phyloP scores from a whole-genome alignment of 371 early-diverging fungal genomes.

The Mucor lusitanicus region DNA sequence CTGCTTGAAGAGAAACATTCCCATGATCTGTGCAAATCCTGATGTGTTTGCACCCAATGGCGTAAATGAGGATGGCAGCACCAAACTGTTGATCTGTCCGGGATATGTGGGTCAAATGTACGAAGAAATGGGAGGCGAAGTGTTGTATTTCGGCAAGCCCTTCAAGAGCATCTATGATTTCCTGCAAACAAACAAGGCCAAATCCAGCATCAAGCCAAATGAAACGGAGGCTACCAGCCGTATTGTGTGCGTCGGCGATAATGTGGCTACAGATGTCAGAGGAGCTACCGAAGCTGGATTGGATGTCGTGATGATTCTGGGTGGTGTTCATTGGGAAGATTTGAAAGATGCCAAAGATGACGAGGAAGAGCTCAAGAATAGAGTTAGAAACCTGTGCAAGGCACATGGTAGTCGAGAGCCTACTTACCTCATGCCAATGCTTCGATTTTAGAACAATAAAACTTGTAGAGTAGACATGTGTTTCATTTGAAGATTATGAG shows the following conservation, averaged over 20 bases:
- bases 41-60: slow-evolving; percentile 51
- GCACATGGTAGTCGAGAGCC: slow-evolving; percentile 24
- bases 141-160: slow-evolving; percentile 52
- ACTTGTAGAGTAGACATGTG: not conserved
- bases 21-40: slow-evolving; percentile 49
- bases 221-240: not conserved
- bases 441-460: slow-evolving; percentile 11
- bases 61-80: slow-evolving; percentile 27
- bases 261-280: slow-evolving; percentile 43
- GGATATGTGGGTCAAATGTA: slow-evolving; percentile 47
- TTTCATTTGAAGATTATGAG: not conserved
- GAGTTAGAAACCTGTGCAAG: slow-evolving; percentile 22
- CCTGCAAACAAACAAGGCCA: slow-evolving; percentile 16
- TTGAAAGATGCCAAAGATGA: slow-evolving; percentile 14
- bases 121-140: slow-evolving; percentile 43
- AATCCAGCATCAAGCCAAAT: slow-evolving; percentile 3
- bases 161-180: slow-evolving; percentile 43
- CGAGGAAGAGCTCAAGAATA: slow-evolving; percentile 9
- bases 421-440: slow-evolving; percentile 32
- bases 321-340: slow-evolving; percentile 49
- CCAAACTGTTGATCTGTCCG: slow-evolving; percentile 35
- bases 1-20: slow-evolving; percentile 25
- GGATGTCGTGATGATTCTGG: slow-evolving; percentile 50
- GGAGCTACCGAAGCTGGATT: slow-evolving; percentile 40
- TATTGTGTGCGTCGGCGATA: slow-evolving; percentile 46